Evolutionary conservation across 2,329 filamentous ascomycete genomes (phyloP).

Genomic region (Arachnopeziza araneosa): DNA sequence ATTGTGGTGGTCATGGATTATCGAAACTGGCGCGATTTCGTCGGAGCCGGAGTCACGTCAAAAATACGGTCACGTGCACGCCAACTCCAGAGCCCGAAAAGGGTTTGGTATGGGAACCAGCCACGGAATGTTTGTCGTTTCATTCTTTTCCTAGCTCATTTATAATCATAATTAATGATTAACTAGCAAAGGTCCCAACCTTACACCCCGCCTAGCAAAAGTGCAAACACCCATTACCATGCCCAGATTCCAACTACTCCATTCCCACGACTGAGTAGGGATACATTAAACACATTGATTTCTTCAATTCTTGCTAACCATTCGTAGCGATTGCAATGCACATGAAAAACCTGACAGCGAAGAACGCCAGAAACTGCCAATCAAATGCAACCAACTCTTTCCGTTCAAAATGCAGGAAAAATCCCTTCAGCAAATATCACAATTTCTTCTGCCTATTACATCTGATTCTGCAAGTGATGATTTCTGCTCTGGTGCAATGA

Average conservation of each 20-base stretch:
- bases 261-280: not conserved
- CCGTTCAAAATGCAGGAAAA: not conserved
- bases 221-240: not conserved
- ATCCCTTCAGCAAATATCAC: not conserved
- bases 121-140: not conserved
- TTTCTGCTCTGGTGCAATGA: constrained; percentile 10
- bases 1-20: constrained; percentile 9
- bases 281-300: not conserved
- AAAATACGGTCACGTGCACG: not conserved
- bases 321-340: not conserved
- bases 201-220: not conserved
- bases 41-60: not conserved
- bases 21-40: constrained; percentile 1
- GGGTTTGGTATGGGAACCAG: not conserved
- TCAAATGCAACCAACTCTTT: not conserved
- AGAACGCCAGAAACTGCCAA: not conserved
- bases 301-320: not conserved
- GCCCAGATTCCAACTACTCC: not conserved
- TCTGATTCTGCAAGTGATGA: not conserved
- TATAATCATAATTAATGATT: not conserved
- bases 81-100: not conserved
- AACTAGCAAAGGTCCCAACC: not conserved
- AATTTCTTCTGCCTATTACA: not conserved
- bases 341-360: not conserved
- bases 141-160: not conserved